Evolutionary conservation across 352 stramenopile genomes (phyloP).

Genomic region (Blastocystis sp.): DNA sequence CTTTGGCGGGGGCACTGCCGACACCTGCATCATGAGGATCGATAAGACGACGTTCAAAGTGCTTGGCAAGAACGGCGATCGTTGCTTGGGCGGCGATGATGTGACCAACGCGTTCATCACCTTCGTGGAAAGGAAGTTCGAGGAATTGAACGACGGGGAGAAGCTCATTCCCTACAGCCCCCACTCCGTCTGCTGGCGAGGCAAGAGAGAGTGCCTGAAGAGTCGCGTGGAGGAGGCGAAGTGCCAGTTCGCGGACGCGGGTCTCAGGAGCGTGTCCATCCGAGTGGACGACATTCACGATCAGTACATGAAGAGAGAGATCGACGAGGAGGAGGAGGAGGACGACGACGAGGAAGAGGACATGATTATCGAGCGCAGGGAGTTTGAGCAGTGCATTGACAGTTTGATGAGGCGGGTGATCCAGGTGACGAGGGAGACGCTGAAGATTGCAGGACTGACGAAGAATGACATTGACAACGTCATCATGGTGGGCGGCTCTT

Average conservation of each 20-base stretch:
- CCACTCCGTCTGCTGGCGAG: not conserved
- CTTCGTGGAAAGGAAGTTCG: not conserved
- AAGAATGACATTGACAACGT: conserved; percentile 6
- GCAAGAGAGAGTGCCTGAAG: not conserved
- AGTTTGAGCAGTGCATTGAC: not conserved
- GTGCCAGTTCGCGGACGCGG: not conserved
- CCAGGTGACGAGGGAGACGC: not conserved
- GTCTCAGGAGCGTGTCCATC: not conserved
- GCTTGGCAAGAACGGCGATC: conserved; percentile 79
- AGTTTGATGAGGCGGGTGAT: not conserved
- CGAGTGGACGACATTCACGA: not conserved
- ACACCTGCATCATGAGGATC: conserved; percentile 73
- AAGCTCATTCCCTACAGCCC: not conserved
- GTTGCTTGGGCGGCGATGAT: conserved; percentile 83
- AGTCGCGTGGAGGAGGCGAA: conserved; percentile 16
- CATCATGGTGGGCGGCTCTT: conserved; percentile 15
- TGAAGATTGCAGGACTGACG: not conserved
- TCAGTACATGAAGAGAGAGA: not conserved
- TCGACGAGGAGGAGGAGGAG: not conserved
- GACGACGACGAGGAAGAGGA: not conserved
- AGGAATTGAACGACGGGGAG: not conserved
- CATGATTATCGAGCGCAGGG: not conserved
- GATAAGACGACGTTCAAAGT: conserved; percentile 72
- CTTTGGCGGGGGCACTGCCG: conserved; percentile 77
- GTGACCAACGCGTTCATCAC: conserved; percentile 72